phyloP scores from a whole-genome alignment of 108 stramenopile genomes.

The Cyclotella kingstonii region DNA sequence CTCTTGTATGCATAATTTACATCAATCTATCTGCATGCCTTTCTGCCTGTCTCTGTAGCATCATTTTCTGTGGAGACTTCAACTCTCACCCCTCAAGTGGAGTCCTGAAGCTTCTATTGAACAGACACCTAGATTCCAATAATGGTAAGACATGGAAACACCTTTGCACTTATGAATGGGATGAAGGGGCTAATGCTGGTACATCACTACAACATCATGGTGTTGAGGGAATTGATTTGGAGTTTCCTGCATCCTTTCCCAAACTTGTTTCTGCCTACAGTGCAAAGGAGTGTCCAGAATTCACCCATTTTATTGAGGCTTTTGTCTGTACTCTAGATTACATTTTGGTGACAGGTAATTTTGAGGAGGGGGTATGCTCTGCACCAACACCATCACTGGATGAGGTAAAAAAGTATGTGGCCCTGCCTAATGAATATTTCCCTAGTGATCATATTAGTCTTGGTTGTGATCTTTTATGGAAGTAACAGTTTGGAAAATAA shows the following conservation, averaged over 20 bases:
- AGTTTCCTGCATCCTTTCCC: conserved; percentile 31
- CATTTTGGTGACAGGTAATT: conserved; percentile 40
- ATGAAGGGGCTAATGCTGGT: conserved; percentile 21
- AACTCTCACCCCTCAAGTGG: conserved; percentile 53
- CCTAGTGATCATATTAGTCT: conserved; percentile 70
- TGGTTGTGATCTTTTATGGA: conserved; percentile 37
- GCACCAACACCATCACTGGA: conserved; percentile 51
- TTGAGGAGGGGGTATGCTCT: conserved; percentile 12
- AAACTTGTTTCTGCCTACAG: conserved; percentile 41
- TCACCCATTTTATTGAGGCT: conserved; percentile 55
- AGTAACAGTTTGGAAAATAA: background rate
- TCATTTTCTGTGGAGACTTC: conserved; percentile 72
- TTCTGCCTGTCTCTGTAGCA: too few species aligned
- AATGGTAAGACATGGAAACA: conserved; percentile 51
- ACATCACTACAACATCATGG: background rate
- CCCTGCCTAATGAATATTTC: conserved; percentile 58
- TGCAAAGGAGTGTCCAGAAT: conserved; percentile 33
- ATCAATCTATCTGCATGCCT: too few species aligned
- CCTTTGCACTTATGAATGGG: conserved; percentile 56
- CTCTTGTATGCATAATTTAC: too few species aligned
- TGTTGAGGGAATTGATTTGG: conserved; percentile 22
- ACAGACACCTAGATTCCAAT: conserved; percentile 37
- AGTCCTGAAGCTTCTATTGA: conserved; percentile 45
- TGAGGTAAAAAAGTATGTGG: conserved; percentile 42
- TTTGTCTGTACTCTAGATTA: conserved; percentile 65